phyloP scores from a whole-genome alignment of 805 yeast species.

The Wilhelminamyces savonicus region DNA sequence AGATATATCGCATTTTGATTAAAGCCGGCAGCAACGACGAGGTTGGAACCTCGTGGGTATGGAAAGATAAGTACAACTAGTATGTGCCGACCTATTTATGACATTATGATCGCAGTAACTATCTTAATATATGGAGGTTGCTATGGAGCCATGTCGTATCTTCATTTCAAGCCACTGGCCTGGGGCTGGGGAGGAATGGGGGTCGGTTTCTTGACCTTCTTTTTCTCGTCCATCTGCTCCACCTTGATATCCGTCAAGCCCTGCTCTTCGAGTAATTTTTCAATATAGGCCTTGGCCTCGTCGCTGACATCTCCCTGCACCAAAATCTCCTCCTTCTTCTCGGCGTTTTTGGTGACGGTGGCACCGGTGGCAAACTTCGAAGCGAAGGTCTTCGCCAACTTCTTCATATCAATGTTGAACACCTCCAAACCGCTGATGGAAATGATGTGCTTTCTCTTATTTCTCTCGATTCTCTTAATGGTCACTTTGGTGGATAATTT shows the following conservation, averaged over 20 bases:
- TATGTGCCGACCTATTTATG: no score
- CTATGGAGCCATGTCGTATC: no score
- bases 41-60: slow-evolving; percentile 28
- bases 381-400: slow-evolving; percentile 85
- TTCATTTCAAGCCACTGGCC: no score
- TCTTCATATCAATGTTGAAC: slow-evolving; percentile 83
- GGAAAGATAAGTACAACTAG: slow-evolving; percentile 17
- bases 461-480: slow-evolving; percentile 83
- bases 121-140: no score
- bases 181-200: no score
- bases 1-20: slow-evolving; percentile 12
- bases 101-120: no score
- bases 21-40: slow-evolving; percentile 14
- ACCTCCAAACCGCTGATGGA: slow-evolving; percentile 86
- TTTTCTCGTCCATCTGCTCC: slow-evolving; percentile 81
- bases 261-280: slow-evolving; percentile 66
- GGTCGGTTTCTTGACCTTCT: slow-evolving; percentile 43
- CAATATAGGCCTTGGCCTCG: slow-evolving; percentile 75
- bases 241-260: slow-evolving; percentile 81
- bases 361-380: slow-evolving; percentile 96
- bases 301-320: slow-evolving; percentile 95
- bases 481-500: slow-evolving; percentile 73
- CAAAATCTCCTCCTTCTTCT: slow-evolving; percentile 85
- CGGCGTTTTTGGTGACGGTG: slow-evolving; percentile 81
- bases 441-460: slow-evolving; percentile 81